A percentile compares a stretch with the other conserved stretches of the same genome.
phyloP scores from a whole-genome alignment of 2,329 filamentous ascomycete species.

The Trichoderma afroharzianum region DNA sequence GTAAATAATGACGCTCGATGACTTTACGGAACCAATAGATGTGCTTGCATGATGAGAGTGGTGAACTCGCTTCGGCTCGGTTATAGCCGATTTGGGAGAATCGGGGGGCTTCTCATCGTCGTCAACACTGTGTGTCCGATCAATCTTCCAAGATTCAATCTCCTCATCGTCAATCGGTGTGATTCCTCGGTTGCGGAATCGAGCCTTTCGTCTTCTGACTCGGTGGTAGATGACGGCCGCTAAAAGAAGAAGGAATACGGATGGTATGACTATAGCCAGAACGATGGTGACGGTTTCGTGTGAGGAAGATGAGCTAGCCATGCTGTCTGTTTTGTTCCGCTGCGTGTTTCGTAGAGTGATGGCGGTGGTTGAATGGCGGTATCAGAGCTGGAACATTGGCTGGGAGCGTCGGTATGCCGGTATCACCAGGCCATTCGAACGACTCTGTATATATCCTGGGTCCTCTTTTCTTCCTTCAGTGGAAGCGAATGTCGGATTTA shows the following conservation, averaged over 20 bases:
- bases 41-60: slow-evolving; percentile 29
- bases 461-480: neutral
- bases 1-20: slow-evolving; percentile 54
- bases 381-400: neutral
- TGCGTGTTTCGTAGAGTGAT: neutral
- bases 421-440: slow-evolving; percentile 15
- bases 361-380: neutral
- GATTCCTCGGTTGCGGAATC: slow-evolving; percentile 51
- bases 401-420: neutral
- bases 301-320: slow-evolving; percentile 4
- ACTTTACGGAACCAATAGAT: slow-evolving; percentile 39
- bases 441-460: neutral
- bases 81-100: neutral
- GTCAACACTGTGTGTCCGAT: slow-evolving; percentile 22
- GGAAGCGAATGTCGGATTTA: neutral
- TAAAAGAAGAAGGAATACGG: slow-evolving; percentile 35
- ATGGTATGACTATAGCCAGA: slow-evolving; percentile 50
- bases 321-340: neutral
- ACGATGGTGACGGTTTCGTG: slow-evolving; percentile 43
- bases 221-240: slow-evolving; percentile 38
- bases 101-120: slow-evolving; percentile 28
- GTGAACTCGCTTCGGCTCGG: slow-evolving; percentile 17
- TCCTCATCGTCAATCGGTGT: slow-evolving; percentile 63
- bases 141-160: slow-evolving; percentile 60
- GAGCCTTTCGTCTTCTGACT: slow-evolving; percentile 37